These are phyloP conservation scores for Exophiala viscosa DNA, from an alignment of 2,329 filamentous ascomycete genomes.

Conservation along the genomic window DNA sequence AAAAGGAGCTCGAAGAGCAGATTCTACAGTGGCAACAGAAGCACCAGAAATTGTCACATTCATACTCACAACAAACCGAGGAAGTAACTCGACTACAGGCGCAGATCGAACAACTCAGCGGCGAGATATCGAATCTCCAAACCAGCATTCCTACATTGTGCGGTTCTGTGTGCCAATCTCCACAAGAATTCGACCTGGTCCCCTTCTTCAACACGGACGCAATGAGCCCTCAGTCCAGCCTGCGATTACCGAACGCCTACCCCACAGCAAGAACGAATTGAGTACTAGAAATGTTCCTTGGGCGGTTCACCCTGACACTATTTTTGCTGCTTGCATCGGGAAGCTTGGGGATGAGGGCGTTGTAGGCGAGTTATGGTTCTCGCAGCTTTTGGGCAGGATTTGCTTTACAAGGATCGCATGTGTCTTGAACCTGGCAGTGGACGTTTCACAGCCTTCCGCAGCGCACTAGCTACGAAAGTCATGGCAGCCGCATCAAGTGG, in stretches of 20 bases:
- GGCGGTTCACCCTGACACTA: background rate
- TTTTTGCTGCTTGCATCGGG: conserved; percentile 10
- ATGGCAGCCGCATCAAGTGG: too few relatives aligned
- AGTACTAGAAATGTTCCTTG: background rate
- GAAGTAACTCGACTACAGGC: conserved; percentile 23
- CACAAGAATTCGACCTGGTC: conserved; percentile 25
- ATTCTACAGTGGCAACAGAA: conserved; percentile 26
- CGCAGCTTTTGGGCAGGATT: too few relatives aligned
- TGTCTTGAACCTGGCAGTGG: too few relatives aligned
- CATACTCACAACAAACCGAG: conserved; percentile 22
- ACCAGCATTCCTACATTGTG: conserved; percentile 17
- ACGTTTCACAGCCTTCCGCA: too few relatives aligned
- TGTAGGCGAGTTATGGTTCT: background rate
- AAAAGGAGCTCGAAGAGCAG: conserved; percentile 77
- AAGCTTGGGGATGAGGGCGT: conserved; percentile 3
- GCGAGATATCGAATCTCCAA: conserved; percentile 23
- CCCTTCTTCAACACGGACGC: conserved; percentile 19
- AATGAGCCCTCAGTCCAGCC: conserved; percentile 14
- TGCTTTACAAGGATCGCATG: too few relatives aligned
- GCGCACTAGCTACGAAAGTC: too few relatives aligned
- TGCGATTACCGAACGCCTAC: conserved; percentile 6
- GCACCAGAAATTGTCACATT: conserved; percentile 21
- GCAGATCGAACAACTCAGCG: conserved; percentile 25
- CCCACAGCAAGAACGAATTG: background rate
- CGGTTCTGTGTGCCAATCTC: conserved; percentile 19